Percentiles rank a stretch among this genome's conserved stretches.
Conservation (phyloP, 31 red algal genomes). For the Pterothamnion heteromorphum region DNA sequence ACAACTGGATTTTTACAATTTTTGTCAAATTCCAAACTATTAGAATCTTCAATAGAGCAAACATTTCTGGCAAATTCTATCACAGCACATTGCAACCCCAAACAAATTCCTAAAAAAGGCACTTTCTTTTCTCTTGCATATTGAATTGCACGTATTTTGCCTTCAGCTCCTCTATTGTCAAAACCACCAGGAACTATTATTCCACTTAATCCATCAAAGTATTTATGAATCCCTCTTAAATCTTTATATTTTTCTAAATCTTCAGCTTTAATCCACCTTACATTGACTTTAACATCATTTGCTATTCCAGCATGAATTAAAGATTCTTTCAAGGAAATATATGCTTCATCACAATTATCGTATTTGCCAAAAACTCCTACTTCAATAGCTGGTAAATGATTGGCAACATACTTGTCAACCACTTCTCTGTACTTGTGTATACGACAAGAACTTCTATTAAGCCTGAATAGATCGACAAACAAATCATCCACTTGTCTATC, state of each 20-base stretch:
- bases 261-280: constrained; percentile 76
- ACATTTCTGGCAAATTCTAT: constrained; percentile 70
- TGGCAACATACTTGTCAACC: constrained; percentile 49
- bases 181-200: constrained; percentile 98
- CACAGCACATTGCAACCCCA: constrained; percentile 94
- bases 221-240: constrained; percentile 58
- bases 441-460: constrained; percentile 70
- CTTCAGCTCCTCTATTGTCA: constrained; percentile 89
- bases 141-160: constrained; percentile 71
- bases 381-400: constrained; percentile 29
- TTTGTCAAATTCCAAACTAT: constrained; percentile 71
- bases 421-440: constrained; percentile 76
- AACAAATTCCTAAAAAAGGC: constrained; percentile 95
- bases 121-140: constrained; percentile 65
- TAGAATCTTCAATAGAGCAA: constrained; percentile 44
- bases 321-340: constrained; percentile 77
- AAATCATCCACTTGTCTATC: constrained; percentile 87
- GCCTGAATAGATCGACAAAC: constrained; percentile 75
- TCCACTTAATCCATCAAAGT: constrained; percentile 56
- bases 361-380: constrained; percentile 97
- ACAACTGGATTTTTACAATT: constrained; percentile 36
- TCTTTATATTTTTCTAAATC: constrained; percentile 59
- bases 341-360: constrained; percentile 79
- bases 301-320: constrained; percentile 94
- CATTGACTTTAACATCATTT: constrained; percentile 54